Evolutionary conservation across 129 eudicot genomes (phyloP), one percentile per base, ranked within the genome.

Genomic region (Centaurea solstitialis): DNA sequence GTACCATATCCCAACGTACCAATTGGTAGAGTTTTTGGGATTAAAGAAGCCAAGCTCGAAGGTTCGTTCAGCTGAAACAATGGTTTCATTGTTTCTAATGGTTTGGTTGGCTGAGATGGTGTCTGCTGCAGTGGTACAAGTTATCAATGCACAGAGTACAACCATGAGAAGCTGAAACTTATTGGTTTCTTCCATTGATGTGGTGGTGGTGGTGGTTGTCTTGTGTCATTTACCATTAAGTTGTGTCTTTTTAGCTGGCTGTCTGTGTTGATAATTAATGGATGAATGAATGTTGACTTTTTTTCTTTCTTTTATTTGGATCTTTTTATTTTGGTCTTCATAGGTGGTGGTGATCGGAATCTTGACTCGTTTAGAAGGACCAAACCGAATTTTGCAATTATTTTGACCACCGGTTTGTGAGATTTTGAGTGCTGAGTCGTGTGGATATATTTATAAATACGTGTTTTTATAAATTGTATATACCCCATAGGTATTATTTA

Each of bases 1-100:
- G 78, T 81, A 89, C 90, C 90, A 89, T 18, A 86, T 89, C 17
- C 93, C 93, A 17, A 89, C 50, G 64, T 86, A 86, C 4, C 90
- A 61, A 11, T 76, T 82, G 3, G 64, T 75, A 35, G 87, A 86
- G 70, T 76, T 82, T 12, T 45, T 28, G 1, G 86, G 86, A 69
- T 77, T 81, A 21, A 81, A 67, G 62, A 85, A 81, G 9, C 88
- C 88, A n/a, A 85, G 76, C 50, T 81, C 86, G 75, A 85, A 85
- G 53, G 64, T 81, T 6, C 74, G 57, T 71, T 70, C 74, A 10
- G 80, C 43, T 59, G 88, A 85, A 78, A 77, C 80, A 26, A 85
- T 71, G 79, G 88, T 81, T 6, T 85, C 74, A 5, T 69, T 69
- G 39, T 77, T 83, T 85, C 17, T 85, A 5, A 85, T 73, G 73